Evolutionary conservation across 2,329 filamentous ascomycete species (phyloP).

Genomic region (Cephalotrichum gorgonifer): DNA sequence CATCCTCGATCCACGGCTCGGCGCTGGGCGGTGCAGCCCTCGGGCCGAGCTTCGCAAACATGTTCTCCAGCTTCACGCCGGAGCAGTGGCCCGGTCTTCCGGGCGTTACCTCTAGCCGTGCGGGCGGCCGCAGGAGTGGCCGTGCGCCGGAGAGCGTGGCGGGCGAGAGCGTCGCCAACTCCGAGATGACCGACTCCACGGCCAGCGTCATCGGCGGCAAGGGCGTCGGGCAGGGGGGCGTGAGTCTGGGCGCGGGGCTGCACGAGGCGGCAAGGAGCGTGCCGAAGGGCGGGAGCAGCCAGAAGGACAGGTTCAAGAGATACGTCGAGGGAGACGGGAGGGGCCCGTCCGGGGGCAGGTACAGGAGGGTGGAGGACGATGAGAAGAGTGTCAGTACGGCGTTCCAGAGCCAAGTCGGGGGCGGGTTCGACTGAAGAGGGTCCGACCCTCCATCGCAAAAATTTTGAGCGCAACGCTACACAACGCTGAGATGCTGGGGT

Average conservation of each 20-base stretch:
- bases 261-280: conserved; percentile 61
- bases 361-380: conserved; percentile 72
- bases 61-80: conserved; percentile 86
- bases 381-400: conserved; percentile 93
- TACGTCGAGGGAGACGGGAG: conserved; percentile 83
- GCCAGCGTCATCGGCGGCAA: conserved; percentile 68
- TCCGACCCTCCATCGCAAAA: neutral
- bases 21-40: conserved; percentile 79
- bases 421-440: conserved; percentile 41
- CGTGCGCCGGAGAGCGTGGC: conserved; percentile 69
- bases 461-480: neutral
- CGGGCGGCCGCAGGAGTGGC: conserved; percentile 55
- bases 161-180: conserved; percentile 85
- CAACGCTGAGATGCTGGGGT: neutral
- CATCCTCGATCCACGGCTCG: conserved; percentile 90
- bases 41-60: conserved; percentile 67
- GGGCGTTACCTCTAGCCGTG: conserved; percentile 52
- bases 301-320: conserved; percentile 74
- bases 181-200: conserved; percentile 77
- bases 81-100: conserved; percentile 81
- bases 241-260: conserved; percentile 73
- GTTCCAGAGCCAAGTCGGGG: conserved; percentile 87
- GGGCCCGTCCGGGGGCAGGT: conserved; percentile 46
- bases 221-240: conserved; percentile 72
- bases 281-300: conserved; percentile 10